Evolutionary conservation across 208 protist genomes (phyloP).

Genomic region (Zelonia costaricensis): DNA sequence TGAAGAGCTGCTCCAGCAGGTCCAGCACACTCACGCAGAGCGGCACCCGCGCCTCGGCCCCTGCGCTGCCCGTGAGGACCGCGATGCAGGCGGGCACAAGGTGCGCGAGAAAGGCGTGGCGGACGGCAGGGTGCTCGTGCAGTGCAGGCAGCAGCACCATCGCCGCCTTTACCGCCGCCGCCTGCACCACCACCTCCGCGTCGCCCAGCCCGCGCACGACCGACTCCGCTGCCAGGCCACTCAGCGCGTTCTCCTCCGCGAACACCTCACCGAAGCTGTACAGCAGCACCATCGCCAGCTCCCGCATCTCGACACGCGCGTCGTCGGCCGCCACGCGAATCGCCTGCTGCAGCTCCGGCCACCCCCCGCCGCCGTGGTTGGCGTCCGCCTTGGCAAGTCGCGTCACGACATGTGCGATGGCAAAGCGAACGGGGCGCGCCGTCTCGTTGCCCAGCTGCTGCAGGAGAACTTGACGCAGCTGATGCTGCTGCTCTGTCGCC

Average conservation of each 20-base stretch:
- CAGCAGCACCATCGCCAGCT: constrained; percentile 85
- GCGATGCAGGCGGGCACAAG: constrained; percentile 45
- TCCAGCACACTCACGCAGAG: constrained; percentile 75
- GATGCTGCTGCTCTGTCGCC: constrained; percentile 27
- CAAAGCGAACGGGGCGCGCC: constrained; percentile 65
- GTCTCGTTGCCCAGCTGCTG: constrained; percentile 63
- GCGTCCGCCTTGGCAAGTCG: constrained; percentile 71
- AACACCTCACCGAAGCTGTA: constrained; percentile 80
- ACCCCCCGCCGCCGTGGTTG: constrained; percentile 34
- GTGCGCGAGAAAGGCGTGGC: constrained; percentile 36
- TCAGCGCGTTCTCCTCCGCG: constrained; percentile 31
- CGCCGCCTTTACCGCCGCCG: constrained; percentile 61
- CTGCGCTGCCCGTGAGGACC: constrained; percentile 33
- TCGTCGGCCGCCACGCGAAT: constrained; percentile 46
- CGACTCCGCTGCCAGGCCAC: constrained; percentile 43
- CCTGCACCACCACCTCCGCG: constrained; percentile 48
- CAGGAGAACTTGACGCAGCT: constrained; percentile 71
- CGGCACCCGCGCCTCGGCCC: constrained; percentile 27
- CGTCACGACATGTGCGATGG: constrained; percentile 77
- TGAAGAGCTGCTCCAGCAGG: constrained; percentile 59
- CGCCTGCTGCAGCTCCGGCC: constrained; percentile 72
- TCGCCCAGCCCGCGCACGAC: constrained; percentile 72
- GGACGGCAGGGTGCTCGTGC: constrained; percentile 32
- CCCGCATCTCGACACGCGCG: constrained; percentile 66
- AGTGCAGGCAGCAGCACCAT: constrained; percentile 59